A percentile compares a stretch with the other conserved stretches of the same genome.
These are phyloP conservation scores for Polytrichum formosum DNA, from an alignment of 225 moss, liverwort and hornwort genomes.

Conservation along the genomic window DNA sequence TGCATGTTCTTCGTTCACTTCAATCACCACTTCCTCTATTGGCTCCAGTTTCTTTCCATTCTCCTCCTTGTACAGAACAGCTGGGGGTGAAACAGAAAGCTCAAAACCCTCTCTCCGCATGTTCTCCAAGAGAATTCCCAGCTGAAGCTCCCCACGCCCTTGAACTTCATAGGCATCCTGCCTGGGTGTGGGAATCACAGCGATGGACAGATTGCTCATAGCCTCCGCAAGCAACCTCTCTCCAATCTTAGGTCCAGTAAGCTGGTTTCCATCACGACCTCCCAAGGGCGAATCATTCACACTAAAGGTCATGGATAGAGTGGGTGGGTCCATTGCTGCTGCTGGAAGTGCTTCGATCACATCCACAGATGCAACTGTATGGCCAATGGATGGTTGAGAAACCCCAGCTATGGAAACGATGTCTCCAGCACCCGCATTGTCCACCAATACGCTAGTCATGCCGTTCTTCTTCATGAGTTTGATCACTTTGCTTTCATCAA, in stretches of 20 bases:
- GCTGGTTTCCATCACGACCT: constrained; percentile 83
- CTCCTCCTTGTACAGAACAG: constrained; percentile 85
- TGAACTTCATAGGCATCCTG: constrained; percentile 98
- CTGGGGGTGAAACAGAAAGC: constrained; percentile 93
- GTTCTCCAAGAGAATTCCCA: constrained; percentile 90
- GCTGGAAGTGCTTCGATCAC: constrained; percentile 85
- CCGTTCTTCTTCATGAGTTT: constrained; percentile 98
- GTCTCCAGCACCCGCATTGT: constrained; percentile 83
- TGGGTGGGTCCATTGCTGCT: constrained; percentile 96
- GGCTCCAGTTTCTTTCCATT: constrained; percentile 91
- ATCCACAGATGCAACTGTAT: constrained; percentile 77
- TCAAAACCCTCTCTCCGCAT: constrained; percentile 98
- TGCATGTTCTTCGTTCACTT: constrained; percentile 95
- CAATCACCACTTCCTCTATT: constrained; percentile 87
- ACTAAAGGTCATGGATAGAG: constrained; percentile 92
- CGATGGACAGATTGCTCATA: constrained; percentile 85
- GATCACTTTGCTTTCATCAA: constrained; percentile 86
- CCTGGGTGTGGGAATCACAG: constrained; percentile 72
- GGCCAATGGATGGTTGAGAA: constrained; percentile 85
- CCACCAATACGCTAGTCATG: constrained; percentile 63
- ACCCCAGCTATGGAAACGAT: constrained; percentile 89
- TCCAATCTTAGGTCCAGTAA: constrained; percentile 94
- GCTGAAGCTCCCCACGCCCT: constrained; percentile 93
- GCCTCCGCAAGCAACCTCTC: constrained; percentile 80
- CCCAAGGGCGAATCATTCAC: constrained; percentile 93